Evolutionary conservation across 129 eudicot species (phyloP).

Genomic region (Chrysanthemum makinoi): DNA sequence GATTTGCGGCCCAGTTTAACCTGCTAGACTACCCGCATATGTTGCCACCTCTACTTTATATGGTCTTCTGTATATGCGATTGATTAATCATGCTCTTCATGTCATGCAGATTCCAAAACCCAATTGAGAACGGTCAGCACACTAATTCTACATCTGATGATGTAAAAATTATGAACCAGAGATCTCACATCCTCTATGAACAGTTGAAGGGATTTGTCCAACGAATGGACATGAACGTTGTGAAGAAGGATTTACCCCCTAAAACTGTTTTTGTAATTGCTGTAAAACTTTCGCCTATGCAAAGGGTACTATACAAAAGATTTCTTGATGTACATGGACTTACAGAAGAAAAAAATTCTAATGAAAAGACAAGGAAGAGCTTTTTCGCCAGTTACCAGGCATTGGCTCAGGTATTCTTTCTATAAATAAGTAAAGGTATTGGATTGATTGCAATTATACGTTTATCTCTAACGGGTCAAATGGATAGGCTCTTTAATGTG

Average conservation of each 20-base stretch:
- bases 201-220: slow-evolving; percentile 94
- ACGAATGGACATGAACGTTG: slow-evolving; percentile 97
- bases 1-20: not conserved
- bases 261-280: slow-evolving; percentile 93
- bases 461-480: slow-evolving; percentile 2
- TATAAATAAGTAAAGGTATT: not conserved
- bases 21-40: not conserved
- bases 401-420: slow-evolving; percentile 72
- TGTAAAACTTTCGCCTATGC: slow-evolving; percentile 86
- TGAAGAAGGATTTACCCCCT: slow-evolving; percentile 87
- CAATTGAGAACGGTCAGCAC: slow-evolving; percentile 91
- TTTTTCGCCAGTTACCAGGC: slow-evolving; percentile 92
- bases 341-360: slow-evolving; percentile 55
- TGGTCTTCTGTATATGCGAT: not conserved
- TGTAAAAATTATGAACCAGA: slow-evolving; percentile 92
- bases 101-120: slow-evolving; percentile 80
- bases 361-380: slow-evolving; percentile 63
- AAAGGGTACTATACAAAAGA: slow-evolving; percentile 67
- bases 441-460: not conserved
- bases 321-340: slow-evolving; percentile 97
- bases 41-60: slow-evolving; percentile 5
- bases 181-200: slow-evolving; percentile 92
- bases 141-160: slow-evolving; percentile 85
- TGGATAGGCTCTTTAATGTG: not conserved
- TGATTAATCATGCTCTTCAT: slow-evolving; percentile 17